Base-by-base conservation (phyloP, 2,329 filamentous ascomycete genomes). In the Phialophora chinensis region DNA sequence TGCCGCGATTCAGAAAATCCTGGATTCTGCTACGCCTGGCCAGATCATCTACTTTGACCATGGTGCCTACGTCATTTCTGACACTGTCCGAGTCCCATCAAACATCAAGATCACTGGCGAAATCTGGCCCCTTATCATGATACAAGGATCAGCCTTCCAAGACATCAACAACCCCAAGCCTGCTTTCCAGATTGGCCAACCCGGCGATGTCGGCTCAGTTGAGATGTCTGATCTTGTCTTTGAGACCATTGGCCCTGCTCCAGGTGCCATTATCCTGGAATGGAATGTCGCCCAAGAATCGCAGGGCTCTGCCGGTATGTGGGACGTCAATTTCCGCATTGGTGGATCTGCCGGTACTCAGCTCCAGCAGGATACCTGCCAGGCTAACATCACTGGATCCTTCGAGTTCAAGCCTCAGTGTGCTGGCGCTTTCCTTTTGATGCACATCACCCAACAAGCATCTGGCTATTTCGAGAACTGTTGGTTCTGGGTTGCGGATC, bases 271-370 rank as follows among this genome's bases (percentile, higher is more conserved):
- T 74, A 86, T 97, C 76, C 88, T 97, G 81, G 87, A 97, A 78
- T 97, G 92, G 91, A 97, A 97, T 79, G 83, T 97, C 50, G 87
- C 87, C 52, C 89, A 88, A 42, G 77, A 85, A 3, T 72, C 83
- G 79, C 63, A 76, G 27, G 92, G 92, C 55, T 86, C 88, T 1
- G 89, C 88, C 23, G 94, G 88, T 69, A 88, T 97, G 79, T 99
- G 93, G 91, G 95, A 99, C 74, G 89, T 93, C n/a, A 95, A 99
- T 83, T 90, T 95, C 81, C 92, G 95, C 75, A 87, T 99, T 73
- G 94, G 93, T 73, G 95, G 95, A 52, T 89, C 90, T 62, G 89
- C 91, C 4, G 94, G 94, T 67, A 96, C 93, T 31, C 80, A 91
- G 71, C 86, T 98, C 17, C 91, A 96, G 79, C 90, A 89, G 20